Evolutionary conservation across 2,329 filamentous ascomycete genomes (phyloP).

Genomic region (Fusarium acutatum): DNA sequence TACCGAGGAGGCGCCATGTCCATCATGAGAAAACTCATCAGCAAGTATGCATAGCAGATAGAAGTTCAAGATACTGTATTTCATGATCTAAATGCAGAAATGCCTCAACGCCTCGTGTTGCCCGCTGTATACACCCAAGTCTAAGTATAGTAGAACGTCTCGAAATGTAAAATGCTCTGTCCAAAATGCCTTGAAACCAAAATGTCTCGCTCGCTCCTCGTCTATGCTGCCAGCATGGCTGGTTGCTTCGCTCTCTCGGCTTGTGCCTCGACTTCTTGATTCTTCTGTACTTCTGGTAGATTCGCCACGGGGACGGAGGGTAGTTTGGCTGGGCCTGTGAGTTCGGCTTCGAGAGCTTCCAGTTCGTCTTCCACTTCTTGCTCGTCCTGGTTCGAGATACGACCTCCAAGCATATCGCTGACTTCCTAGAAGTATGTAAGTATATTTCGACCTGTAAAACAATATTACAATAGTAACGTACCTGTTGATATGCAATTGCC

Average conservation of each 20-base stretch:
- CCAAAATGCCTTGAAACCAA: slow-evolving; percentile 3
- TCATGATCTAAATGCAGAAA: slow-evolving; percentile 21
- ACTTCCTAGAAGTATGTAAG: slow-evolving; percentile 71
- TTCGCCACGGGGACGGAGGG: slow-evolving; percentile 47
- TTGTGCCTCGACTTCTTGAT: slow-evolving; percentile 25
- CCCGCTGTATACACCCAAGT: slow-evolving; percentile 37
- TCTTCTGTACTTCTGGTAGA: slow-evolving; percentile 42
- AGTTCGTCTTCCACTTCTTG: slow-evolving; percentile 98
- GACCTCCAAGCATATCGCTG: slow-evolving; percentile 86
- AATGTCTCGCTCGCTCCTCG: background rate
- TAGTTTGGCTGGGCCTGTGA: slow-evolving; percentile 40
- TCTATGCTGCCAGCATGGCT: slow-evolving; percentile 51
- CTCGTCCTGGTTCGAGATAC: slow-evolving; percentile 93
- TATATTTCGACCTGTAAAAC: background rate
- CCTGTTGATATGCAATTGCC: slow-evolving; percentile 89
- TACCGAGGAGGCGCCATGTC: slow-evolving; percentile 80
- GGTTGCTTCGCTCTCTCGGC: slow-evolving; percentile 44
- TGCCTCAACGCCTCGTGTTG: slow-evolving; percentile 40
- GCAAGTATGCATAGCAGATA: slow-evolving; percentile 67
- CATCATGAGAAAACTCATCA: slow-evolving; percentile 79
- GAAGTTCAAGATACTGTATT: slow-evolving; percentile 8
- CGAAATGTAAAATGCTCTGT: slow-evolving; percentile 29
- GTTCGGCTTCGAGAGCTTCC: slow-evolving; percentile 72
- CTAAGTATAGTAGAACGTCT: slow-evolving; percentile 25
- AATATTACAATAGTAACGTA: slow-evolving; percentile 48